Evolutionary conservation across 1,284 basidiomycete genomes (phyloP).

Genomic region (Uromyces viciae-fabae): DNA sequence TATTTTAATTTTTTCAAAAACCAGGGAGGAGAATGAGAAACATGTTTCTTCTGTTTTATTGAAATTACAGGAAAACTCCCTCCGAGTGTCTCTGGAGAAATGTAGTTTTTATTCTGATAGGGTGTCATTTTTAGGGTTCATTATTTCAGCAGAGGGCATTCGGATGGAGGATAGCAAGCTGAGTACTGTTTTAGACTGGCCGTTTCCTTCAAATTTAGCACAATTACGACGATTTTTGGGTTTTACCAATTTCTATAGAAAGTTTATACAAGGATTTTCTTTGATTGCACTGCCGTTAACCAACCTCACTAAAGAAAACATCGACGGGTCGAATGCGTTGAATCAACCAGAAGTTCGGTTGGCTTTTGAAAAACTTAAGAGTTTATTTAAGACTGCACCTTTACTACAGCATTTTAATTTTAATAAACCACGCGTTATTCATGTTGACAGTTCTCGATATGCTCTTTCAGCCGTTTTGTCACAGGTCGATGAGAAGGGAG

Average conservation of each 20-base stretch:
- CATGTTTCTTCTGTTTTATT: not conserved
- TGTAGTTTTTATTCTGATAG: not conserved
- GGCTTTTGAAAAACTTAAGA: not conserved
- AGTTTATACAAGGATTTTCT: constrained; percentile 3
- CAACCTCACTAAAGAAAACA: not conserved
- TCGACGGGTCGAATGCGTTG: not conserved
- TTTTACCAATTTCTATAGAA: constrained; percentile 17
- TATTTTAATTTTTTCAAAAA: constrained; percentile 34
- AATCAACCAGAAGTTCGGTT: not conserved
- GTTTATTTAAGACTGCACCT: not conserved
- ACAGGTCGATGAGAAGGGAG: not conserved
- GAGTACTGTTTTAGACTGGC: constrained; percentile 4
- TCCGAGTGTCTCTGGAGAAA: not conserved
- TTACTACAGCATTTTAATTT: constrained; percentile 17
- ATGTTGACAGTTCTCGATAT: constrained; percentile 5
- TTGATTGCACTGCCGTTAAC: not conserved
- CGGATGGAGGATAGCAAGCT: not conserved
- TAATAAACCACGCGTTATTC: not conserved
- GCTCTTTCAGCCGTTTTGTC: constrained; percentile 2
- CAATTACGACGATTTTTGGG: not conserved
- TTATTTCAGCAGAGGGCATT: not conserved
- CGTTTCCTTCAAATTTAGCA: not conserved
- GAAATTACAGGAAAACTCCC: not conserved
- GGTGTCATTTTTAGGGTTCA: not conserved
- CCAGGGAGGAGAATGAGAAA: not conserved